Evolutionary conservation across 2,329 filamentous ascomycete genomes (phyloP), one percentile per base, ranked within the genome.

Genomic region (Venturiaceae sp.): DNA sequence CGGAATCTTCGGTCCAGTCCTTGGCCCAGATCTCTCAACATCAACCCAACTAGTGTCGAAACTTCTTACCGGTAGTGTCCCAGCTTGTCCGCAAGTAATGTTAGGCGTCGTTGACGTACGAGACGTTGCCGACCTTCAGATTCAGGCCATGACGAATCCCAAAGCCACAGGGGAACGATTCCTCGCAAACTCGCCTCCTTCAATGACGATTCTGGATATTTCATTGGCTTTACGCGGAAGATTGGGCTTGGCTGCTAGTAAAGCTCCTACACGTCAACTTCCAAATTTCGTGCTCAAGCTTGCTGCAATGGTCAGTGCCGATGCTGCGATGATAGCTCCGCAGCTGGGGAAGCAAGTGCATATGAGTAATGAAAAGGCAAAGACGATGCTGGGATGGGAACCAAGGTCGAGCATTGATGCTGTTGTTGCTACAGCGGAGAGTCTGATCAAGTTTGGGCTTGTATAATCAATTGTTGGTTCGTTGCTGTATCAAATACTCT

Each of bases 11-110:
- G 78, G 78, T 1, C 78, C 78, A 1, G 74, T 79, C 46, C 75
- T 77, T 60, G 79, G 86, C 63, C 79, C 83, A n/a, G 74, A 74
- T 2, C 74, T 91, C 62, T 91, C 91, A 72, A 88, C 85, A 1
- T 88, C 85, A 13, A 90, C 90, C 68, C 79, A 84, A 63, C 80
- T 84, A 19, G 78, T 90, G 57, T 75, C 81, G 8, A 78, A 85
- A 60, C 72, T 88, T 54, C 77, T 86, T 16, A 79, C 77, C 6
- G 87, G 87, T n/a, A 80, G 78, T 0, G 78, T 79, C 0, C 68
- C 68, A 3, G 69, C 62, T 16, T 57, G 64, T 47, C 68, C 68
- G 1, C 58, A 65, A 5, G 36, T 71, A 8, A 53, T 52, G n/a
- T 84, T 70, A 61, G 60, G 75, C 34, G 75, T 73, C 72, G 71